Conservation (phyloP, 805 yeast species). For the Starmerella sp. region DNA sequence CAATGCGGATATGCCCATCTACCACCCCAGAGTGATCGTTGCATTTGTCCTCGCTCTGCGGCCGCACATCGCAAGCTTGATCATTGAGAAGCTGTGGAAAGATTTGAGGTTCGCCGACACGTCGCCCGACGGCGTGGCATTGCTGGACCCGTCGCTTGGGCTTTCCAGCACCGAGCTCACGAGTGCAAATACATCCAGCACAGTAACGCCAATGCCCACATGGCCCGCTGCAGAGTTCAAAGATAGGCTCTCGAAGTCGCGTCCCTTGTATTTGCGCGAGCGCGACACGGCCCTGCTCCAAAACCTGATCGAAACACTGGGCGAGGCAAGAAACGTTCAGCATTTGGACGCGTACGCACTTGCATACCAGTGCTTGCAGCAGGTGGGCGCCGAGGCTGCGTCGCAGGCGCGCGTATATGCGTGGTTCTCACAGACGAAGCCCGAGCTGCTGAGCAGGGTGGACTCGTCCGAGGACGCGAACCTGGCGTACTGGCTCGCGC, state of each 20-base stretch:
- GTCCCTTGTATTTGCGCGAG: not conserved
- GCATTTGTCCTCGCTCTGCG: constrained; percentile 61
- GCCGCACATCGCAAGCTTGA: constrained; percentile 40
- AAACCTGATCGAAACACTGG: not conserved
- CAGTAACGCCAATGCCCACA: not conserved
- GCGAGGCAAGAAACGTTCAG: not conserved
- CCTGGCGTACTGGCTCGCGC: constrained; percentile 42
- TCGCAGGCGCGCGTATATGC: constrained; percentile 55
- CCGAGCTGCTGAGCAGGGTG: constrained; percentile 41
- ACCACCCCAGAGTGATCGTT: constrained; percentile 79
- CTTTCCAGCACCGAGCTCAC: not conserved
- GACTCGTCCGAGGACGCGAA: not conserved
- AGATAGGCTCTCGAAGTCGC: not conserved
- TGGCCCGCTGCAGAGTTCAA: not conserved
- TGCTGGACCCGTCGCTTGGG: not conserved
- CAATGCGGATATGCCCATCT: constrained; percentile 50
- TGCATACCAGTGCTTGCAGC: constrained; percentile 1
- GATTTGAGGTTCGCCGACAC: constrained; percentile 7
- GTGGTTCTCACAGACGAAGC: constrained; percentile 67
- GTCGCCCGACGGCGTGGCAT: not conserved
- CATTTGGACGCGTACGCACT: constrained; percentile 4
- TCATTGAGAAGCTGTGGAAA: constrained; percentile 32
- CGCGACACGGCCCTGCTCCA: not conserved
- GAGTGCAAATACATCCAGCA: not conserved
- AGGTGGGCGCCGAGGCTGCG: not conserved